A percentile compares a stretch with the other conserved stretches of the same genome.
phyloP scores from a whole-genome alignment of 371 early-diverging fungal genomes.

The Rhizomucor miehei region DNA sequence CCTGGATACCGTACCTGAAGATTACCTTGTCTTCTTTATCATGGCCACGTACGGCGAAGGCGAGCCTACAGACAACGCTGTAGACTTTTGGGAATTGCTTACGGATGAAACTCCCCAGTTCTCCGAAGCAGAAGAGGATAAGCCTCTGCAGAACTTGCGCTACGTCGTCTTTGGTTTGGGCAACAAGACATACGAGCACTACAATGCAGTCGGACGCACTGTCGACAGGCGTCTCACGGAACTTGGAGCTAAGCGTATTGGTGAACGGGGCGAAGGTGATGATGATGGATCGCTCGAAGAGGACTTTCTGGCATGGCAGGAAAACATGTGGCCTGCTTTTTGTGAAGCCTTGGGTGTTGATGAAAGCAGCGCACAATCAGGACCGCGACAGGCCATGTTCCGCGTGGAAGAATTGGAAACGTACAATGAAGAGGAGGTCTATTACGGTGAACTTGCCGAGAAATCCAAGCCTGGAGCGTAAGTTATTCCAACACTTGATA shows the following conservation, averaged over 20 bases:
- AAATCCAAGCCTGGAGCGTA: constrained; percentile 34
- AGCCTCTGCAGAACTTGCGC: constrained; percentile 59
- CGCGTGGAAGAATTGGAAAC: constrained; percentile 38
- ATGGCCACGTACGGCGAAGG: constrained; percentile 92
- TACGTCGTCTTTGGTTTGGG: constrained; percentile 95
- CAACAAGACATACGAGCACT: constrained; percentile 97
- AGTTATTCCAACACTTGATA: no score
- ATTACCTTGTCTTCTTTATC: constrained; percentile 73
- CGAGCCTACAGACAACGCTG: constrained; percentile 92
- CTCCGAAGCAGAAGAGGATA: constrained; percentile 53
- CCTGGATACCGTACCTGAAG: constrained; percentile 63
- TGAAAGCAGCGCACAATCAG: constrained; percentile 34
- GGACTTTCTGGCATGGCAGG: constrained; percentile 94
- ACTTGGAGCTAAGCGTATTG: constrained; percentile 79
- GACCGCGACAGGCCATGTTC: constrained; percentile 45
- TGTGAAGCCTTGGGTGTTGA: constrained; percentile 74
- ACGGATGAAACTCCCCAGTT: constrained; percentile 70
- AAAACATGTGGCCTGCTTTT: constrained; percentile 74
- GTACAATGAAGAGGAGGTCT: constrained; percentile 42
- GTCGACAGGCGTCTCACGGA: constrained; percentile 61
- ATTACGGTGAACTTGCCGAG: constrained; percentile 62
- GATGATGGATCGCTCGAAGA: constrained; percentile 95
- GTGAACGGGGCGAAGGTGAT: constrained; percentile 91
- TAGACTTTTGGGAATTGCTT: constrained; percentile 81
- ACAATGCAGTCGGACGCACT: constrained; percentile 76